Conservation (phyloP, 345 rosid genomes). For the Firmiana major region DNA sequence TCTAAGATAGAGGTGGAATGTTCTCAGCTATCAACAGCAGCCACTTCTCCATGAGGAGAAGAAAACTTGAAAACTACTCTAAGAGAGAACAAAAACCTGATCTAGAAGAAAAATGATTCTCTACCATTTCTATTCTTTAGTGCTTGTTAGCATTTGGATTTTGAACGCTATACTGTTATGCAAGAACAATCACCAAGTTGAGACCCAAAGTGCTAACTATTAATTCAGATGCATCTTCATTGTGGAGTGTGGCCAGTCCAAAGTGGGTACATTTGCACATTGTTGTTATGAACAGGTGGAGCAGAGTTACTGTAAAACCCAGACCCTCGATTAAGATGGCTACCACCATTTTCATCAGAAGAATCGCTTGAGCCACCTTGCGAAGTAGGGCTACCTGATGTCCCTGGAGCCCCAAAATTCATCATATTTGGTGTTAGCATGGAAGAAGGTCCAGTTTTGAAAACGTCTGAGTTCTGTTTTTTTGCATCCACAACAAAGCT, state of each 20-base stretch:
- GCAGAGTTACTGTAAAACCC: constrained; percentile 35
- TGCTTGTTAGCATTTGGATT: constrained; percentile 18
- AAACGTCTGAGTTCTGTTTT: constrained; percentile 36
- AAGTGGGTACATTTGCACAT: constrained; percentile 57
- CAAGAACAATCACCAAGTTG: constrained; percentile 10
- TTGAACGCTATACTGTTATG: neutral
- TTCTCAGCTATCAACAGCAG: constrained; percentile 20
- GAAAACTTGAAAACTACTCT: constrained; percentile 12
- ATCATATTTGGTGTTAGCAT: constrained; percentile 43
- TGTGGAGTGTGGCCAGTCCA: constrained; percentile 55
- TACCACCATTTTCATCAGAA: constrained; percentile 63
- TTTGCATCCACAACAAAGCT: constrained; percentile 71
- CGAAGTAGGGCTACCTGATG: constrained; percentile 53
- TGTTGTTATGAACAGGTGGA: constrained; percentile 47
- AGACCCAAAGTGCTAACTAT: neutral
- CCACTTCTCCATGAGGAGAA: neutral
- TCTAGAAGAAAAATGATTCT: constrained; percentile 11
- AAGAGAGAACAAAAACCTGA: neutral
- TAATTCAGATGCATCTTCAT: constrained; percentile 27
- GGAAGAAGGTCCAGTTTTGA: constrained; percentile 55
- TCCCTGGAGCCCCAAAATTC: constrained; percentile 53
- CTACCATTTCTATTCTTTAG: constrained; percentile 12
- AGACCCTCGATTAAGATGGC: constrained; percentile 39
- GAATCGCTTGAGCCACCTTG: constrained; percentile 75
- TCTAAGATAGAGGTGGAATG: neutral